Evolutionary conservation across 2,329 filamentous ascomycete genomes (phyloP), one percentile per base, ranked within the genome.

Genomic region (Venturia effusa): DNA sequence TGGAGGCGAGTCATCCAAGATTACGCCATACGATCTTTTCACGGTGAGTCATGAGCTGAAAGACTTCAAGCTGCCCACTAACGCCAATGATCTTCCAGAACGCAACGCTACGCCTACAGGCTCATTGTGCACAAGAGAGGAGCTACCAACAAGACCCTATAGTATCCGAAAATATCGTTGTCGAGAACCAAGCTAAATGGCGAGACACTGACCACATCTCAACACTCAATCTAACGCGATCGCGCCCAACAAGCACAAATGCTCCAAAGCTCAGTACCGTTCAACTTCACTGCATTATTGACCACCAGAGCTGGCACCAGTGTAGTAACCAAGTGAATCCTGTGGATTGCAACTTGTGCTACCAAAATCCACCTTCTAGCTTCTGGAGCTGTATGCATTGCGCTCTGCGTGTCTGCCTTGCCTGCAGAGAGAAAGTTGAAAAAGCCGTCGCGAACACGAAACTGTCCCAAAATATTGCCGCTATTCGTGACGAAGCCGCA

Each of bases 361-460:
- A 66, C 19, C 32, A 59, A 17, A 69, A 71, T 63, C 66, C 65
- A 24, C 64, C 61, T 2, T 70, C 72, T 24, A 64, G 68, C 19
- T 71, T 69, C 64, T 74, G 71, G 70, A 66, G 67, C n/a, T 76
- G 74, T 59, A 68, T 69, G 19, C 75, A 73, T 72, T 76, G 74
- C 62, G 71, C 70, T 64, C 64, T 76, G 65, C 59, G 73, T 10
- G 68, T 76, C 22, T 76, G 74, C 63, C 40, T 66, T 5, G 60
- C 6, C 2, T 76, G 74, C 32, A 41, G 43, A 39, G 62, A 61
- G 17, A 27, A 30, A 17, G 27, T 64, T 17, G 51, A 59, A 6
- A 61, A 59, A 19, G 40, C 61, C 24, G 7, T 48, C 4, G 40
- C 40, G 8, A 60, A 60, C 24, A 43, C 59, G 7, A 24, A 40